phyloP scores from a whole-genome alignment of 257 asterid genomes.

The Penstemon davidsonii region DNA sequence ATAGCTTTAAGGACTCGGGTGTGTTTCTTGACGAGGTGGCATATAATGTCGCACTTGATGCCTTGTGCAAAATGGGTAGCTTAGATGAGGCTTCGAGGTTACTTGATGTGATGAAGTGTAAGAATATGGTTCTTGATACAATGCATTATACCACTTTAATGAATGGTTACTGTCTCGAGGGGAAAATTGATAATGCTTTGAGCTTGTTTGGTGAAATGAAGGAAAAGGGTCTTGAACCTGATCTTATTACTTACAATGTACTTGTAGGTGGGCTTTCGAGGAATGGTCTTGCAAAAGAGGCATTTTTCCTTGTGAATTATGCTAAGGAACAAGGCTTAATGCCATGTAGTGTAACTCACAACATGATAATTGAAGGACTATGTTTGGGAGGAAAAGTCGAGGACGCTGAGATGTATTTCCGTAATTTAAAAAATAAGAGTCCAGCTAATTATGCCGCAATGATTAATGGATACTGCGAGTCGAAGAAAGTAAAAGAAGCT shows the following conservation, averaged over 20 bases:
- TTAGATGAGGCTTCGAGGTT: slow-evolving; percentile 56
- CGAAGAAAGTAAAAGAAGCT: slow-evolving; percentile 42
- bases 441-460: slow-evolving; percentile 64
- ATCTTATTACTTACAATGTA: slow-evolving; percentile 56
- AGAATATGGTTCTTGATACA: slow-evolving; percentile 53
- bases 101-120: slow-evolving; percentile 69
- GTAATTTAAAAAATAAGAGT: slow-evolving; percentile 42
- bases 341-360: slow-evolving; percentile 58
- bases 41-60: slow-evolving; percentile 64
- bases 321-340: slow-evolving; percentile 52
- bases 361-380: slow-evolving; percentile 75
- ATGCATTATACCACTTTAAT: slow-evolving; percentile 80
- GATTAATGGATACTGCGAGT: slow-evolving; percentile 71
- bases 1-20: slow-evolving; percentile 43
- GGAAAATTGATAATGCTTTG: slow-evolving; percentile 48
- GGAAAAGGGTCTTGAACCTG: slow-evolving; percentile 55
- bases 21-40: slow-evolving; percentile 58
- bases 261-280: slow-evolving; percentile 66
- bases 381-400: slow-evolving; percentile 52
- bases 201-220: slow-evolving; percentile 58
- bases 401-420: slow-evolving; percentile 62
- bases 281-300: slow-evolving; percentile 44
- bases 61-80: slow-evolving; percentile 62
- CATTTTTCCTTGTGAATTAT: slow-evolving; percentile 41
- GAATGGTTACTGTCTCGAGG: slow-evolving; percentile 56